Base-by-base conservation (phyloP, 768 basidiomycete genomes). In the Rhodotorula diobovata region DNA sequence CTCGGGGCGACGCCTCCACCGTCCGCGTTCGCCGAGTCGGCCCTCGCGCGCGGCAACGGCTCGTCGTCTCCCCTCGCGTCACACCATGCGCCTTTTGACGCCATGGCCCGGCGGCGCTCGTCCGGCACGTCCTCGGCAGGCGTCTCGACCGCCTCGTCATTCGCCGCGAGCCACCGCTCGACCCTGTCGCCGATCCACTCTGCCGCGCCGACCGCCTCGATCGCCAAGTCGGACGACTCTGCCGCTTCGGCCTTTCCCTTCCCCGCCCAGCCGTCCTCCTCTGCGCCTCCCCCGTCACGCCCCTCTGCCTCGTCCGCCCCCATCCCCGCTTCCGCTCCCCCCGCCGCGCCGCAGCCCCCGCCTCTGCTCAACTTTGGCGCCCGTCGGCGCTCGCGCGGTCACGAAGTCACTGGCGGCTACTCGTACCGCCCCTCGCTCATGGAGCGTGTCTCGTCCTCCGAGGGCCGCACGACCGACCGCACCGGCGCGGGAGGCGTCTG, bases 351-450 rank as follows among this genome's bases (percentile, higher is more conserved):
- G 14, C 39, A 39, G 14, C 9, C 30, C 0, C 43, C 69, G 28
- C 63, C 64, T 2, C 23, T 62, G 1, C 69, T 70, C 60, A 70
- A 71, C 43, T 71, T 71, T 59, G 66, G 55, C 32, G 66, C 70
- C 0, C 55, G 70, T 6, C 61, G 70, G 15, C 43, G 43, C 20
- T 63, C 65, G 3, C 61, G 65, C 25, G 57, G 70, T 20, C 56
- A 37, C 1, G 64, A 58, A 7, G 48, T 45, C 1, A 35, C 46
- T 0, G 67, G 67, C 32, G 60, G 58, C 12, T 72, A 72, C 55
- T 43, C 67, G 43, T 73, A 67, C 57, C 68, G 72, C 4, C 72
- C 72, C 16, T 35, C 35, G 6, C 28, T 73, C 15, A 61, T 67
- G 51, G 68, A 73, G 51, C 61, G 72, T 14, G 64, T 39, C 25